phyloP scores from a whole-genome alignment of 2,329 filamentous ascomycete genomes.

The Ceratocystis albifundus region DNA sequence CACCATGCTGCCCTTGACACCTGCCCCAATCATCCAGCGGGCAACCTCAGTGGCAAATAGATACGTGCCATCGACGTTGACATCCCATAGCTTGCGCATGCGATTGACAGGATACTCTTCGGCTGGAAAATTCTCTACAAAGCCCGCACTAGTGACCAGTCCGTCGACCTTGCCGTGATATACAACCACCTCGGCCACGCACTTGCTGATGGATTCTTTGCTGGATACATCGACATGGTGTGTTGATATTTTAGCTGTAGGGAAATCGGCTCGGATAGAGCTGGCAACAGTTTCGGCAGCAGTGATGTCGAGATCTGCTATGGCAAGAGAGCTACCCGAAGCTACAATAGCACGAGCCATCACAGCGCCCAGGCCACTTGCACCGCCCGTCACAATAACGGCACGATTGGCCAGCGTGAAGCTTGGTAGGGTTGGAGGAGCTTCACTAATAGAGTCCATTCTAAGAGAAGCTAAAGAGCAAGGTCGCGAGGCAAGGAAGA shows the following conservation, averaged over 20 bases:
- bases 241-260: constrained; percentile 50
- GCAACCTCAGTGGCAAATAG: constrained; percentile 76
- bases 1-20: constrained; percentile 72
- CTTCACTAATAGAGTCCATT: background rate
- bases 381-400: constrained; percentile 79
- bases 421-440: constrained; percentile 57
- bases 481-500: background rate
- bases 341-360: constrained; percentile 88
- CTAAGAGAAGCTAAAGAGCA: background rate
- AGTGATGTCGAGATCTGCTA: constrained; percentile 73
- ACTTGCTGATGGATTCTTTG: constrained; percentile 7
- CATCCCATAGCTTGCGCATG: constrained; percentile 84
- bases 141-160: constrained; percentile 90
- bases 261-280: background rate
- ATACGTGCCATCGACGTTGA: constrained; percentile 89
- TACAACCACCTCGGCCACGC: constrained; percentile 31
- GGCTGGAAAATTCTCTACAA: constrained; percentile 91
- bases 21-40: constrained; percentile 75
- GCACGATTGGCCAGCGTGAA: constrained; percentile 81
- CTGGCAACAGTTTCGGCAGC: background rate
- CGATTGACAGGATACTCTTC: constrained; percentile 83
- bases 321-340: constrained; percentile 76
- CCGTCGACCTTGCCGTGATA: constrained; percentile 76
- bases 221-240: constrained; percentile 48
- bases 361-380: constrained; percentile 75